These are phyloP conservation scores for Harringtonia aguacate DNA, from an alignment of 2,329 filamentous ascomycete genomes.

Conservation along the genomic window DNA sequence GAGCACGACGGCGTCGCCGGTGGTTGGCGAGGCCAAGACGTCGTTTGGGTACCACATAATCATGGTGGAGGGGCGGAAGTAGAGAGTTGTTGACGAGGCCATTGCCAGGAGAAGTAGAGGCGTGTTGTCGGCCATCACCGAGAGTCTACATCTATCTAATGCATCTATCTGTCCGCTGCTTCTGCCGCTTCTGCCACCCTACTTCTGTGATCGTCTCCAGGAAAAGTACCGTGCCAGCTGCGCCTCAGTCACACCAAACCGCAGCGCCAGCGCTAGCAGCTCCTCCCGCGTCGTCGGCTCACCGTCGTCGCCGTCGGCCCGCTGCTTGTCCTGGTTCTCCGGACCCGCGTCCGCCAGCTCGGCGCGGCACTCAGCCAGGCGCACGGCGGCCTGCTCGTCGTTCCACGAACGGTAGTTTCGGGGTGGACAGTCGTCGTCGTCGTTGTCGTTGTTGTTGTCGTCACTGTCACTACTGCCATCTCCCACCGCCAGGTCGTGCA, in stretches of 20 bases:
- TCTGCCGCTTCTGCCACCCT: no score
- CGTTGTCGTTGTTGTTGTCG: no score
- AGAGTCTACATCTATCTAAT: no score
- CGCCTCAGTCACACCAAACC: background rate
- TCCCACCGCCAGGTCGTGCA: no score
- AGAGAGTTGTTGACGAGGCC: background rate
- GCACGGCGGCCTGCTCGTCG: background rate
- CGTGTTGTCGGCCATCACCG: no score
- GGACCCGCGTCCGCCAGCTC: background rate
- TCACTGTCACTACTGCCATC: no score
- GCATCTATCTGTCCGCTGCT: no score
- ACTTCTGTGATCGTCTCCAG: no score
- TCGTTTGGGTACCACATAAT: conserved; percentile 70
- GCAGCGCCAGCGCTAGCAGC: background rate
- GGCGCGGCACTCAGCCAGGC: background rate
- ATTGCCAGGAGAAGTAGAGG: no score
- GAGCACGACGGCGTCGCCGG: conserved; percentile 54
- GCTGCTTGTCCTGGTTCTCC: background rate
- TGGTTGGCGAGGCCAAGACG: conserved; percentile 62
- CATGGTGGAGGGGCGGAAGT: conserved; percentile 57
- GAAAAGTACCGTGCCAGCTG: background rate
- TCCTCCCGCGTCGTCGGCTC: background rate
- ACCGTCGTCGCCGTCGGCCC: background rate
- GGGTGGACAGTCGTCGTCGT: background rate
- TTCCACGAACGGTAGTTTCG: background rate